Conservation (phyloP, 768 basidiomycete genomes). For the Trametes meyenii region DNA sequence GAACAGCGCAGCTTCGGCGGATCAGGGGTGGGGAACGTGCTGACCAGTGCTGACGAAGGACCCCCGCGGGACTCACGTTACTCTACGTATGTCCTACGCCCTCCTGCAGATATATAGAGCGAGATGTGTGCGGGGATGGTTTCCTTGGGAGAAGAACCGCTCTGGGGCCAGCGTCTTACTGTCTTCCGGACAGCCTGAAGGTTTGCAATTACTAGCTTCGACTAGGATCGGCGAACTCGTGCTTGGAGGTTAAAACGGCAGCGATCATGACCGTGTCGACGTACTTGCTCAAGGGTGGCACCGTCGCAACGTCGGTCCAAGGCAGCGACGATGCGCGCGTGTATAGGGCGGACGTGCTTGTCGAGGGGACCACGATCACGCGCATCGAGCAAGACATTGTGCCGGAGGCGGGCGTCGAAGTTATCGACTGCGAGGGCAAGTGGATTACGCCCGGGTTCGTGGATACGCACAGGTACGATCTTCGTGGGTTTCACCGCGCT, state of each 20-base stretch:
- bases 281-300: conserved; percentile 32
- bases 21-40: too few relatives aligned
- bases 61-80: too few relatives aligned
- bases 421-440: conserved; percentile 33
- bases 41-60: too few relatives aligned
- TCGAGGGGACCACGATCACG: conserved; percentile 31
- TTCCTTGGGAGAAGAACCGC: too few relatives aligned
- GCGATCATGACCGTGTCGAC: conserved; percentile 1
- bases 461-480: conserved; percentile 35
- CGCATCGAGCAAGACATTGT: conserved; percentile 29
- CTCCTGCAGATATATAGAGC: too few relatives aligned
- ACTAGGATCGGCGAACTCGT: not conserved
- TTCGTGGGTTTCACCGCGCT: not conserved
- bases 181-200: not conserved
- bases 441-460: conserved; percentile 37
- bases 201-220: too few relatives aligned
- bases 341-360: conserved; percentile 32
- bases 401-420: conserved; percentile 23
- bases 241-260: not conserved
- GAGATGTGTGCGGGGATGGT: too few relatives aligned
- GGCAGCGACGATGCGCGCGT: conserved; percentile 20
- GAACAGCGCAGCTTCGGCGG: too few relatives aligned
- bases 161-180: too few relatives aligned
- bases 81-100: too few relatives aligned
- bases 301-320: conserved; percentile 30